Evolutionary conservation across 176 grass and related monocot species (phyloP).

Genomic region (Carex littledalei): DNA sequence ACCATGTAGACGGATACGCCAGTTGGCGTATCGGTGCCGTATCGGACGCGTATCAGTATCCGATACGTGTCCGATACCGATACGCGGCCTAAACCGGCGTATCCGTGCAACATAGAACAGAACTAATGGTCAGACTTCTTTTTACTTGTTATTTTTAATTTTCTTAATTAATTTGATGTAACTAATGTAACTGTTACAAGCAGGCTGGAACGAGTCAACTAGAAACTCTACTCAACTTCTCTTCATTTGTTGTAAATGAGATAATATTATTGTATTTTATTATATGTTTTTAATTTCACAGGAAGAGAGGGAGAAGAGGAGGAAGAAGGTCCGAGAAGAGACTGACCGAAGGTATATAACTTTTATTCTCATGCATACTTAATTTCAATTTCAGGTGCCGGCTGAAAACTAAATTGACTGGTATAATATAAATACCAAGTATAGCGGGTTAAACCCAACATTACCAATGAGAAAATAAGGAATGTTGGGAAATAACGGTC

Average conservation of each 20-base stretch:
- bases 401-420: not conserved
- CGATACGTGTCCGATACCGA: too few relatives aligned
- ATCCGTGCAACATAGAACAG: too few relatives aligned
- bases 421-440: slow-evolving; percentile 1
- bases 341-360: slow-evolving; percentile 50
- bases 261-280: slow-evolving; percentile 20
- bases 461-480: not conserved
- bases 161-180: slow-evolving; percentile 10
- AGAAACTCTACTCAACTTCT: not conserved
- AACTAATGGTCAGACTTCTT: slow-evolving; percentile 53
- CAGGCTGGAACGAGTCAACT: not conserved
- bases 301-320: slow-evolving; percentile 80
- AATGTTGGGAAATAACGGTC: not conserved
- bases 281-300: slow-evolving; percentile 33
- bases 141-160: slow-evolving; percentile 2
- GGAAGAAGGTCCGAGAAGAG: slow-evolving; percentile 50
- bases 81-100: too few relatives aligned
- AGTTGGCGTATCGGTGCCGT: too few relatives aligned
- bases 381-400: not conserved
- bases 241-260: slow-evolving; percentile 22
- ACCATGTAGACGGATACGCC: too few relatives aligned
- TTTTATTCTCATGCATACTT: not conserved
- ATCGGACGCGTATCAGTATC: too few relatives aligned
- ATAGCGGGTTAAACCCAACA: slow-evolving; percentile 8
- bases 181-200: slow-evolving; percentile 20